Evolutionary conservation across 768 basidiomycete genomes (phyloP).

Genomic region (Serpula lacrymans): DNA sequence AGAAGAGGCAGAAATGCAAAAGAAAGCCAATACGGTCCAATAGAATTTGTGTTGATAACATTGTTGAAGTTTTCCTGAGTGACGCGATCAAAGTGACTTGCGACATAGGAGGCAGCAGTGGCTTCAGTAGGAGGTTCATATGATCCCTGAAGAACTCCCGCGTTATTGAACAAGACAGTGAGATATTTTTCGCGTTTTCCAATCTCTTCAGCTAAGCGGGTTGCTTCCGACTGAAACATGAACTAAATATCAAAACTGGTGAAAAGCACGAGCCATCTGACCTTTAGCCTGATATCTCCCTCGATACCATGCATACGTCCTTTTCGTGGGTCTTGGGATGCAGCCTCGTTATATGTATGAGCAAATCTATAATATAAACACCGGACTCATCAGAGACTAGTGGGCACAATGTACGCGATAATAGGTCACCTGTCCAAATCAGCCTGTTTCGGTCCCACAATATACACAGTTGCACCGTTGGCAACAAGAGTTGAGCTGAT

Average conservation of each 20-base stretch:
- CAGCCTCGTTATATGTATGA: conserved; percentile 35
- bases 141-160: conserved; percentile 32
- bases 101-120: conserved; percentile 36
- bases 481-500: conserved; percentile 43
- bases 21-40: conserved; percentile 51
- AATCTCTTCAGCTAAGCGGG: conserved; percentile 38
- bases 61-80: conserved; percentile 36
- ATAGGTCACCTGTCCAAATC: conserved; percentile 35
- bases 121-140: conserved; percentile 23
- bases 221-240: conserved; percentile 35
- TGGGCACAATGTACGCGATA: neutral
- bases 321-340: conserved; percentile 18
- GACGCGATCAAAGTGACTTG: conserved; percentile 37
- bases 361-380: conserved; percentile 21
- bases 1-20: conserved; percentile 55
- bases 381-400: neutral
- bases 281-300: conserved; percentile 41
- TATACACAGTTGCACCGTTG: conserved; percentile 48
- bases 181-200: conserved; percentile 35
- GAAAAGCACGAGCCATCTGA: conserved; percentile 8
- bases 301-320: conserved; percentile 39
- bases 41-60: conserved; percentile 35
- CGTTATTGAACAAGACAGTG: conserved; percentile 49
- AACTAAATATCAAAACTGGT: no score
- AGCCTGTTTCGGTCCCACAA: conserved; percentile 40